Percentiles rank a stretch among this genome's conserved stretches.
Evolutionary conservation across 768 basidiomycete genomes (phyloP).

Genomic region (Pleurotus eryngii): DNA sequence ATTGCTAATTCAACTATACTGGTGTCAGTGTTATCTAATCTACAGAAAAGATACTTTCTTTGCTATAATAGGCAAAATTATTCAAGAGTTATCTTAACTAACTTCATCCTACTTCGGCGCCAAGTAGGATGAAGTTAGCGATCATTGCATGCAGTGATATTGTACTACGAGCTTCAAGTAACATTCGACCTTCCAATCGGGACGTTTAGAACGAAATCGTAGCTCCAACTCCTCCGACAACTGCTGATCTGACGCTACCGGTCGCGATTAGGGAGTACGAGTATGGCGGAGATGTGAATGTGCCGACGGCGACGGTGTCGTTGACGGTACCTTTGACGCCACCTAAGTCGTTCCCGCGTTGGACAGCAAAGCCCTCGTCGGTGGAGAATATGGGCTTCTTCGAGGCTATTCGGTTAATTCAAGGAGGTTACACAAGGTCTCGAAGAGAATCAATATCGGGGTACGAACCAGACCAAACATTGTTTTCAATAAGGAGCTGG

Average conservation of each 20-base stretch:
- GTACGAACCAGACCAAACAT: slow-evolving; percentile 39
- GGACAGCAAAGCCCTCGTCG: slow-evolving; percentile 39
- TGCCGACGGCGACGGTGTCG: slow-evolving; percentile 29
- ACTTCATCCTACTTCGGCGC: too few species aligned
- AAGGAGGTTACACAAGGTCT: background rate
- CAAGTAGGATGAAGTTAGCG: too few species aligned
- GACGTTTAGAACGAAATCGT: slow-evolving; percentile 24
- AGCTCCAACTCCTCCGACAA: slow-evolving; percentile 26
- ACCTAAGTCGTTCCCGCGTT: slow-evolving; percentile 33
- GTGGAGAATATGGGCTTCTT: slow-evolving; percentile 40
- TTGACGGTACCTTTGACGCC: slow-evolving; percentile 13
- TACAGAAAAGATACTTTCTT: too few species aligned
- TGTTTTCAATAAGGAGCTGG: slow-evolving; percentile 45
- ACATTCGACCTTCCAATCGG: too few species aligned
- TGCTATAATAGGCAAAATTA: too few species aligned
- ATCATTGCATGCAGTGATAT: too few species aligned
- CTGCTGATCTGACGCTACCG: slow-evolving; percentile 22
- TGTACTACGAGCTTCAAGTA: too few species aligned
- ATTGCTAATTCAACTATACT: too few species aligned
- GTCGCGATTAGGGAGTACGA: slow-evolving; percentile 26
- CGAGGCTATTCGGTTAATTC: slow-evolving; percentile 16
- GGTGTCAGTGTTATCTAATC: too few species aligned
- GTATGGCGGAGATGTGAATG: slow-evolving; percentile 32
- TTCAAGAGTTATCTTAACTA: too few species aligned
- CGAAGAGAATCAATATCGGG: background rate